Evolutionary conservation across 2,329 filamentous ascomycete genomes (phyloP), one percentile per base, ranked within the genome.

Genomic region (Penicillium sp.): DNA sequence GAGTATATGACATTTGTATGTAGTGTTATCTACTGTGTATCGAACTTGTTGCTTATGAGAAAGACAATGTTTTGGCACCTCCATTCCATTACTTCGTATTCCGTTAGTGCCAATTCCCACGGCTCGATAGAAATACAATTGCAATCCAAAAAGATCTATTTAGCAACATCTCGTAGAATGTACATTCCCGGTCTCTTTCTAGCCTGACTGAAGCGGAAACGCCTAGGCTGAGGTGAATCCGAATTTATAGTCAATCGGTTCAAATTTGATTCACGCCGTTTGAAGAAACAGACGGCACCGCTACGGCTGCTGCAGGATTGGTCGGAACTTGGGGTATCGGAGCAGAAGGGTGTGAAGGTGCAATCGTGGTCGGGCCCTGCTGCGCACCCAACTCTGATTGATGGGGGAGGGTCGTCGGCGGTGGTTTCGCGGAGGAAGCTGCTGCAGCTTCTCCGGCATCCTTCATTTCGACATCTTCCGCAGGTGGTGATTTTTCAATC

Each of bases 401-500:
- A 17, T 15, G 15, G 4, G 43, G 41, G 12, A 45, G 23, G 23
- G 57, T 29, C 35, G 47, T 52, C n/a, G 51, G 17, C 29, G 49
- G 39, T 31, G 7, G 17, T 49, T 53, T 49, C 31, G 25, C 58
- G 17, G 61, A 39, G 9, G 44, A 7, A 29, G 38, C 31, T 25
- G 31, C 27, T 17, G 36, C 57, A 19, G 58, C 49, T 36, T 59
- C 43, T 42, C 49, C 50, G 19, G 53, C 42, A 23, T 51, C 52
- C 29, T 62, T 64, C 48, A 62, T 58, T 36, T 59, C 53, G 17
- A 25, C 35, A 41, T 63, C 61, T 39, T 63, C 43, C 8, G 38
- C 39, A 43, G 65, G 63, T 12, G 65, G 65, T 54, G 61, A 59
- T 51, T 64, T 63, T 23, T 68, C 65, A 23, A 53, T 56, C 47